Evolutionary conservation across 2,329 filamentous ascomycete genomes (phyloP), one percentile per base, ranked within the genome.

Genomic region (Colletotrichum sublineola): DNA sequence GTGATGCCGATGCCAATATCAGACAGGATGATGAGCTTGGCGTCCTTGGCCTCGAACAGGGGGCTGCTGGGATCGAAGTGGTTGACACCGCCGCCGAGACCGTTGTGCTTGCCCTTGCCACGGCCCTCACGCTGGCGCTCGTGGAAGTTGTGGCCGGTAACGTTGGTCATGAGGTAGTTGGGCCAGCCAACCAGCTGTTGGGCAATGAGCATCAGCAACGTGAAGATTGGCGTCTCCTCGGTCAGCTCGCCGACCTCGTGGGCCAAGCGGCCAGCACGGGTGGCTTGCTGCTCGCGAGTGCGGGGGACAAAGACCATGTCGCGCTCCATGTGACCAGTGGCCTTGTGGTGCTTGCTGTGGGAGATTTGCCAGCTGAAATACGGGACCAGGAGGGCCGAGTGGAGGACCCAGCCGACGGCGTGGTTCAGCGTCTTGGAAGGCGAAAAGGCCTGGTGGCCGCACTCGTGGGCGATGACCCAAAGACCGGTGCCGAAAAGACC

Each of bases 301-400:
- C 94, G 94, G 73, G 96, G 96, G n/a, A 98, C 88, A 82, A 98
- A 98, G 75, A 98, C 96, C 96, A 99, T 99, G 85, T 99, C 96
- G 77, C 96, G 94, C 85, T 97, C 95, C 85, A 99, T 92, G 88
- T 99, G 91, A 78, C 95, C 96, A 50, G 96, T 99, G 75, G 95
- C 95, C 90, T 98, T 98, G 93, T 99, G 96, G 88, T 99, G 96
- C 91, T 97, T 97, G 87, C 94, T 93, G 86, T 99, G 96, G 76
- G 95, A 97, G 84, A 98, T 95, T 87, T 99, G 97, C 96, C 96
- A 99, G 81, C 94, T 97, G 87, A 98, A 99, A 87, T 98, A 99
- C 31, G 96, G 96, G 61, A 99, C 96, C 68, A 98, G 88, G 50
- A 98, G 90, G 56, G 91, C 83, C 48, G 95, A 97, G 86, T 98